A percentile compares a stretch with the other conserved stretches of the same genome.
phyloP scores from a whole-genome alignment of 441 rosid species.

The Hura crepitans region DNA sequence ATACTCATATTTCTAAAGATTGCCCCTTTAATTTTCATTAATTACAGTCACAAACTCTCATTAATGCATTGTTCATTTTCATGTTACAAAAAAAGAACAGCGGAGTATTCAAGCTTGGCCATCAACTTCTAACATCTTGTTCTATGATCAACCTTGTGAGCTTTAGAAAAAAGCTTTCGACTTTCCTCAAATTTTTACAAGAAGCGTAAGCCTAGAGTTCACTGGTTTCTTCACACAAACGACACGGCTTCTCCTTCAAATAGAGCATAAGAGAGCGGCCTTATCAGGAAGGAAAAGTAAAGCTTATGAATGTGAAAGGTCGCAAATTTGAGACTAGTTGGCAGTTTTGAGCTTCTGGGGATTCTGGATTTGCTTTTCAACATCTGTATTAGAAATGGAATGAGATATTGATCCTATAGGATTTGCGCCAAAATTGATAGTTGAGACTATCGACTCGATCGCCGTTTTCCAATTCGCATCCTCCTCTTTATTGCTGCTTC shows the following conservation, averaged over 20 bases:
- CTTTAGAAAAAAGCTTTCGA: neutral
- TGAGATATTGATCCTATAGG: conserved; percentile 18
- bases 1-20: too few species aligned
- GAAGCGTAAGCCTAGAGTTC: neutral
- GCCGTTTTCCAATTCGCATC: conserved; percentile 77
- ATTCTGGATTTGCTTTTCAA: conserved; percentile 25
- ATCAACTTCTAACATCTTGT: neutral
- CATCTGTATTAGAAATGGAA: conserved; percentile 28
- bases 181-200: neutral
- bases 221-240: neutral
- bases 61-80: neutral
- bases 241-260: neutral
- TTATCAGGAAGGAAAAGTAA: neutral
- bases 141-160: neutral
- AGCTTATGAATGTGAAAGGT: neutral
- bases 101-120: neutral
- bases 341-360: conserved; percentile 60
- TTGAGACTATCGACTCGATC: conserved; percentile 55
- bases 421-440: conserved; percentile 34
- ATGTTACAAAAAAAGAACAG: neutral
- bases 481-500: conserved; percentile 73
- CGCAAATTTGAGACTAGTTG: conserved; percentile 35
- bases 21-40: too few species aligned
- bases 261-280: too few species aligned
- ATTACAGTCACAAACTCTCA: neutral